phyloP scores from a whole-genome alignment of 345 rosid genomes.

The Angophora floribunda region DNA sequence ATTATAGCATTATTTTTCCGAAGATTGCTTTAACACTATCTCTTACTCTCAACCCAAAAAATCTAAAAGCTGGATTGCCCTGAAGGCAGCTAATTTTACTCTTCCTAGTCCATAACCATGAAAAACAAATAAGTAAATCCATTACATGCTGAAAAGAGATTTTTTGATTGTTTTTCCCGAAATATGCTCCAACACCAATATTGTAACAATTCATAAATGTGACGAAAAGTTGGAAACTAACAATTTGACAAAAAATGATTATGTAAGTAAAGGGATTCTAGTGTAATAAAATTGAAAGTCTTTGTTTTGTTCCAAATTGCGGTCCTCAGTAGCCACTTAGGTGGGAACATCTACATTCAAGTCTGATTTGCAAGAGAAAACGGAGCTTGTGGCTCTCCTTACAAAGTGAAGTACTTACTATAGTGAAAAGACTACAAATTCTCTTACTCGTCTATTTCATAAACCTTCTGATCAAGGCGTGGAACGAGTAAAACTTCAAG shows the following conservation, averaged over 20 bases:
- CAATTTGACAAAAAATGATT: no score
- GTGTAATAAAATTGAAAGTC: background rate
- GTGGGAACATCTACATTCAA: background rate
- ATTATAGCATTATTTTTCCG: background rate
- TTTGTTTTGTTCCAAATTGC: background rate
- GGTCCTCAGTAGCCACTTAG: background rate
- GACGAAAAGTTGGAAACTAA: no score
- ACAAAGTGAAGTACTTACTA: background rate
- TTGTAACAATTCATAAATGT: no score
- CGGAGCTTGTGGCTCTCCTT: background rate
- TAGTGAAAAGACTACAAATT: background rate
- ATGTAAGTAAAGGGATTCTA: no score
- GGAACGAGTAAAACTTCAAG: constrained; percentile 21
- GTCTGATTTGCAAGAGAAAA: background rate
- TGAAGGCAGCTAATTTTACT: background rate
- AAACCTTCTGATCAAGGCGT: constrained; percentile 9
- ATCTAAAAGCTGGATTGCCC: background rate
- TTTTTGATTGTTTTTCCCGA: no score
- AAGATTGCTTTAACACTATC: background rate
- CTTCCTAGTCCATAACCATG: background rate
- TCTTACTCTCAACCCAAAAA: background rate
- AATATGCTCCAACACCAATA: no score
- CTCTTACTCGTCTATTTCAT: background rate
- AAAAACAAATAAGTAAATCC: background rate
- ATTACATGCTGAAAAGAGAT: background rate